Percentiles rank a stretch among this genome's conserved stretches.
phyloP scores from a whole-genome alignment of 352 stramenopile species.

The Globisporangium orthogonon region DNA sequence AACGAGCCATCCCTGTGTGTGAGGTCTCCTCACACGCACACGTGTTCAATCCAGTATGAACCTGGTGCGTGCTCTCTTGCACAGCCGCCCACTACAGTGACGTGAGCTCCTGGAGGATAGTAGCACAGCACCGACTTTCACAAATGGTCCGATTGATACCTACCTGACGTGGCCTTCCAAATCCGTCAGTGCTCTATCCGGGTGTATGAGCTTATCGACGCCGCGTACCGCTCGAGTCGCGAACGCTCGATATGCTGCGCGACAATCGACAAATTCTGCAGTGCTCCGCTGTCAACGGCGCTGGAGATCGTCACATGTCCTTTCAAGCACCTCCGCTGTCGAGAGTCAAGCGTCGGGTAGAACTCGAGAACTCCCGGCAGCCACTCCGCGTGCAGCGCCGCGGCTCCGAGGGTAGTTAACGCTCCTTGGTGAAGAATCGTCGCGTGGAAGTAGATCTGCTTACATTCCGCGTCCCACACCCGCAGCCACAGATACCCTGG shows the following conservation, averaged over 20 bases:
- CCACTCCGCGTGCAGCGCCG: slow-evolving; percentile 31
- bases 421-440: slow-evolving; percentile 25
- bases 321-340: slow-evolving; percentile 36
- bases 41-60: too few relatives aligned
- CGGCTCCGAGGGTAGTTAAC: slow-evolving; percentile 7
- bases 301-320: slow-evolving; percentile 28
- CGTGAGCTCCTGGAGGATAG: too few relatives aligned
- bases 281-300: slow-evolving; percentile 16
- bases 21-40: too few relatives aligned
- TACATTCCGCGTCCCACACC: slow-evolving; percentile 10
- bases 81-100: too few relatives aligned
- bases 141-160: too few relatives aligned
- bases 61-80: too few relatives aligned
- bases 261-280: slow-evolving; percentile 34
- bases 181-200: slow-evolving; percentile 7
- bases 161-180: too few relatives aligned
- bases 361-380: slow-evolving; percentile 43
- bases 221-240: slow-evolving; percentile 40
- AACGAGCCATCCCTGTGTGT: too few relatives aligned
- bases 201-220: slow-evolving; percentile 39
- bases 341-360: slow-evolving; percentile 31
- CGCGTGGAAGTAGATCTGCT: slow-evolving; percentile 28
- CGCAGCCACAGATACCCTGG: slow-evolving; percentile 42
- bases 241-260: slow-evolving; percentile 27
- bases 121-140: too few relatives aligned